Base-by-base conservation (phyloP, 1,284 basidiomycete species). In the Peniophora sp. region DNA sequence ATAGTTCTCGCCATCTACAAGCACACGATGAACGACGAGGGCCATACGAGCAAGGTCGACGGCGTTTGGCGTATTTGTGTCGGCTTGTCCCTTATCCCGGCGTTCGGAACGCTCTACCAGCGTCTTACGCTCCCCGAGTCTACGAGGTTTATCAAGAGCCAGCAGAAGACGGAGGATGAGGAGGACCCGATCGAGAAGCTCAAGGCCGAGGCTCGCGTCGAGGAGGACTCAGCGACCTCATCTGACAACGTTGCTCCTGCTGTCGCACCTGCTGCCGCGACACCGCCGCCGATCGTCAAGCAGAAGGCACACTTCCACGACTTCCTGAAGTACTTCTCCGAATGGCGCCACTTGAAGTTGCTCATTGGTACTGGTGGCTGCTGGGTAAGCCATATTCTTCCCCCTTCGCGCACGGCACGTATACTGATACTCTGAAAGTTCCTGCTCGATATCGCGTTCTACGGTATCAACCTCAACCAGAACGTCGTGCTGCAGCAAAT, bases 391-490 rank as follows among this genome's bases (percentile, higher is more conserved):
- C 38, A 5, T 20, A 20, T 6, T n/a, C 38, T n/a, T 5, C 16
- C 19, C 5, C 5, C 38, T 41, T n/a, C 38, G 8, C 38, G 8
- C n/a, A 8, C 8, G n/a, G 16, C 8, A 5, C 38, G 5, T 5
- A n/a, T 5, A 8, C 38, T 41, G n/a, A 17, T 16, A 41, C 38
- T 41, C n/a, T 16, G 8, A 20, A 8, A 17, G n/a, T 19, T 12
- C 6, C 48, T 52, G 32, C 38, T 50, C 44, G 16, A 27, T 3
- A 48, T 17, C 24, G 3, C 12, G 10, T 86, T 85, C 65, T 86
- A 89, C 64, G 86, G 87, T 2, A 85, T 89, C 68, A 89, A 88
- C 65, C 69, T 89, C 44, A 90, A 90, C 71, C 79, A 85, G 58
- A 84, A 82, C 58, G 82, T 87, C 57, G 85, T 87, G 12, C 72